phyloP scores from a whole-genome alignment of 2,329 filamentous ascomycete species.

The Fusarium tuaranense region DNA sequence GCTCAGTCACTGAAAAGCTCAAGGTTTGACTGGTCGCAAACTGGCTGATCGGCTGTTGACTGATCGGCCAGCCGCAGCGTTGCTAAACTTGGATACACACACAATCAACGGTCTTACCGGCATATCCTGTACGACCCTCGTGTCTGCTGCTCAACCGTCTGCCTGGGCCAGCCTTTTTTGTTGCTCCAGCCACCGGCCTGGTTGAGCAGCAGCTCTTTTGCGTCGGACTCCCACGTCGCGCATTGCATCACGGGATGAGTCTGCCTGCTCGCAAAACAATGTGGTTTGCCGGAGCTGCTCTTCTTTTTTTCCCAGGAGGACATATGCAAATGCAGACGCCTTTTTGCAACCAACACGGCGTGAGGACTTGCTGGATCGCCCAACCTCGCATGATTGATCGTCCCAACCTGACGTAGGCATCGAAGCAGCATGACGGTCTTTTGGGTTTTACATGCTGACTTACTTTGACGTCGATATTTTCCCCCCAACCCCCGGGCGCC shows the following conservation, averaged over 20 bases:
- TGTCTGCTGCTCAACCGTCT: constrained; percentile 42
- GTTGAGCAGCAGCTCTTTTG: constrained; percentile 7
- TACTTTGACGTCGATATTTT: background rate
- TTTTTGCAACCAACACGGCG: constrained; percentile 16
- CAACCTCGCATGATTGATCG: constrained; percentile 28
- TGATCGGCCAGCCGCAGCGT: constrained; percentile 1
- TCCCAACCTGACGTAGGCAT: constrained; percentile 22
- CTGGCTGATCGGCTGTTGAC: background rate
- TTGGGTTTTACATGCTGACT: background rate
- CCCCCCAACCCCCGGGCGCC: background rate
- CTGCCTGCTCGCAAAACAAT: background rate
- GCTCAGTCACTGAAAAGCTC: background rate
- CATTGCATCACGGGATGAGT: constrained; percentile 35
- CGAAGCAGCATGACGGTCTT: background rate
- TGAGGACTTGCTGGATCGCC: constrained; percentile 33
- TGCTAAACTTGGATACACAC: background rate
- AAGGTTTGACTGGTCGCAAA: background rate
- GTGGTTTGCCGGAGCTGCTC: constrained; percentile 2
- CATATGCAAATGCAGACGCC: constrained; percentile 2
- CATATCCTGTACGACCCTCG: constrained; percentile 37
- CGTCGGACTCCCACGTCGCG: constrained; percentile 24
- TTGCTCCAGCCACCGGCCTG: constrained; percentile 11
- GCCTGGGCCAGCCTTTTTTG: constrained; percentile 4
- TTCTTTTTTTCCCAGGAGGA: background rate
- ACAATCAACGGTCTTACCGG: constrained; percentile 24